These are phyloP conservation scores for Fusarium burgessii DNA, from an alignment of 2,329 filamentous ascomycete species.

Conservation along the genomic window DNA sequence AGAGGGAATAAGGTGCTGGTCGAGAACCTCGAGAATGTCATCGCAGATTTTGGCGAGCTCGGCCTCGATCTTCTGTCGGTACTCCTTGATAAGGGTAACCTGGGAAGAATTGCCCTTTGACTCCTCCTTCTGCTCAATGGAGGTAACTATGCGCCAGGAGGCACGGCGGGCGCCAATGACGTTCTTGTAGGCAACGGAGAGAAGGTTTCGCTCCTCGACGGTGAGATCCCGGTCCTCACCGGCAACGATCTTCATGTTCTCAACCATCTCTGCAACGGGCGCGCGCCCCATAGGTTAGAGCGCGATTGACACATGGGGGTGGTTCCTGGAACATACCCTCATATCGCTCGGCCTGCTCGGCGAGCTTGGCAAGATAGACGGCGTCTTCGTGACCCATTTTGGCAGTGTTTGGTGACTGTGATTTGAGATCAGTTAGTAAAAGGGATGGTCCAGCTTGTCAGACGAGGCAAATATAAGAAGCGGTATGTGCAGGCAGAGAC, in stretches of 20 bases:
- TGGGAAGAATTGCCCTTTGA: slow-evolving; percentile 98
- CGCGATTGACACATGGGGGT: slow-evolving; percentile 18
- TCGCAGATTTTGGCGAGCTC: slow-evolving; percentile 99
- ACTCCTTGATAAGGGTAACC: slow-evolving; percentile 92
- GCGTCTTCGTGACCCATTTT: slow-evolving; percentile 99
- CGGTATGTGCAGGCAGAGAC: slow-evolving; percentile 13
- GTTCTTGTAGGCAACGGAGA: slow-evolving; percentile 99
- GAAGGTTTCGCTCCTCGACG: slow-evolving; percentile 98
- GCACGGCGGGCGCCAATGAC: slow-evolving; percentile 98
- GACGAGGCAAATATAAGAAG: slow-evolving; percentile 31
- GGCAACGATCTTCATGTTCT: slow-evolving; percentile 99
- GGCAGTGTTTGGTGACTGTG: slow-evolving; percentile 54
- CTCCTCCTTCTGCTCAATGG: slow-evolving; percentile 99
- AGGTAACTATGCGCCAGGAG: slow-evolving; percentile 99
- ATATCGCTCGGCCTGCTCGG: slow-evolving; percentile 99
- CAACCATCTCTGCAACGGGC: slow-evolving; percentile 91
- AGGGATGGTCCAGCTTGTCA: slow-evolving; percentile 36
- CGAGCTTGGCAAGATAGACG: slow-evolving; percentile 99
- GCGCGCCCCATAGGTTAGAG: slow-evolving; percentile 60
- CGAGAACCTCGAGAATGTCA: slow-evolving; percentile 95
- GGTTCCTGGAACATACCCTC: slow-evolving; percentile 74
- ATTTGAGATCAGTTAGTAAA: slow-evolving; percentile 41
- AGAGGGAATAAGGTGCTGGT: slow-evolving; percentile 93
- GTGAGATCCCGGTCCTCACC: slow-evolving; percentile 84
- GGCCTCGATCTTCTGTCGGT: slow-evolving; percentile 97